Conservation (phyloP, 257 asterid species). For the Galeopsis tetrahit region DNA sequence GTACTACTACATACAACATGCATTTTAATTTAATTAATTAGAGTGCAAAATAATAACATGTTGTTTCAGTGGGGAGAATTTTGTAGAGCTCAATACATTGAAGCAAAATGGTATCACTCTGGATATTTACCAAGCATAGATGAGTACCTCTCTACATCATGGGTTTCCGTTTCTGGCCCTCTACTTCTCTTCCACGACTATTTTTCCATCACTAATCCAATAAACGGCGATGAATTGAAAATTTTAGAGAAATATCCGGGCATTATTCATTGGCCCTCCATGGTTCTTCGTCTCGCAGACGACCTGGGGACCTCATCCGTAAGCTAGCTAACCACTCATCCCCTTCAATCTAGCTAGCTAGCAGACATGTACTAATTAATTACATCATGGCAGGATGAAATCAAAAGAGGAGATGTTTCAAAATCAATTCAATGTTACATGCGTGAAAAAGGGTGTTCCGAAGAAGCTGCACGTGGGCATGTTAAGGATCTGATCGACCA, state of each 20-base stretch:
- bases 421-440: too few relatives aligned
- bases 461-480: constrained; percentile 45
- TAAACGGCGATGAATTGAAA: constrained; percentile 37
- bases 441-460: constrained; percentile 45
- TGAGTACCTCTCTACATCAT: constrained; percentile 10
- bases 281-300: constrained; percentile 51
- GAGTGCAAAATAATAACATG: too few relatives aligned
- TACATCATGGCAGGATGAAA: too few relatives aligned
- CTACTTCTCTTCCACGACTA: constrained; percentile 36
- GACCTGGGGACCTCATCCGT: constrained; percentile 58
- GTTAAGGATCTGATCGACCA: constrained; percentile 30
- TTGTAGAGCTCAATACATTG: constrained; percentile 28
- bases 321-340: constrained; percentile 26
- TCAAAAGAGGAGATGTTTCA: too few relatives aligned
- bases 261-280: constrained; percentile 41
- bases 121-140: constrained; percentile 45
- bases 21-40: not conserved
- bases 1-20: not conserved
- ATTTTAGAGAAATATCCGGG: constrained; percentile 34
- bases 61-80: constrained; percentile 44
- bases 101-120: constrained; percentile 51
- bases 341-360: too few relatives aligned
- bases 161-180: constrained; percentile 47
- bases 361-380: too few relatives aligned
- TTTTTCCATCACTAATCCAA: constrained; percentile 40